Base-by-base conservation (phyloP, 441 rosid species). In the Euphorbia celastroides region DNA sequence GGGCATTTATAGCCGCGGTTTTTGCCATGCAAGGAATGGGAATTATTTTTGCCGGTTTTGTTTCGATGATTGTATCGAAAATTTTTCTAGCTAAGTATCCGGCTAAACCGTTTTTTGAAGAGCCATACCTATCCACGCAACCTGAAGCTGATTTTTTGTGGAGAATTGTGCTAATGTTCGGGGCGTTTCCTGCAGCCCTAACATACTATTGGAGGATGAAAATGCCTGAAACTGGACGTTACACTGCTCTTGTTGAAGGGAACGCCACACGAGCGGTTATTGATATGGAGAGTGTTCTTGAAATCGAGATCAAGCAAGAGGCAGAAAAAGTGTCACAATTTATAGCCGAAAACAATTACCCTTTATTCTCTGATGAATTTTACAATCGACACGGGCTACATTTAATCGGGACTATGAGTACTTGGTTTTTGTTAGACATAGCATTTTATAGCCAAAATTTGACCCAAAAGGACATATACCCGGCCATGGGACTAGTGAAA, bases 21-120 rank as follows among this genome's bases (percentile, higher is more conserved):
- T 87, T 89, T 17, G 96, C 96, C 0, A 89, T 85, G 96, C 91
- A 87, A 66, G 96, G 96, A 2, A 76, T 85, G 3, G 90, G 93
- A 26, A 83, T 85, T 44, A 76, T 89, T 19, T 78, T 83, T 10
- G 89, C 89, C 0, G 89, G 91, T 0, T 62, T 89, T 0, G 88
- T 89, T 52, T 77, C 91, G 0, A 70, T 81, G 81, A 28, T 64
- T 63, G 19, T 83, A 5, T 78, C 90, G 0, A 27, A 1, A 12
- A 25, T 78, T 30, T 85, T 85, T 57, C 76, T 75, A 8, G 1
- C 0, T 1, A 0, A 0, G 0, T 78, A 25, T 14, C 7, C 5
- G 0, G 80, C 66, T 0, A 3, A 9, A 2, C 0, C 57, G 2
- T 79, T 67, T 46, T 5, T 38, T 0, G 0, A 30, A 0, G 61